phyloP scores from a whole-genome alignment of 805 yeast genomes.

The Saccharomycopsis sp. region DNA sequence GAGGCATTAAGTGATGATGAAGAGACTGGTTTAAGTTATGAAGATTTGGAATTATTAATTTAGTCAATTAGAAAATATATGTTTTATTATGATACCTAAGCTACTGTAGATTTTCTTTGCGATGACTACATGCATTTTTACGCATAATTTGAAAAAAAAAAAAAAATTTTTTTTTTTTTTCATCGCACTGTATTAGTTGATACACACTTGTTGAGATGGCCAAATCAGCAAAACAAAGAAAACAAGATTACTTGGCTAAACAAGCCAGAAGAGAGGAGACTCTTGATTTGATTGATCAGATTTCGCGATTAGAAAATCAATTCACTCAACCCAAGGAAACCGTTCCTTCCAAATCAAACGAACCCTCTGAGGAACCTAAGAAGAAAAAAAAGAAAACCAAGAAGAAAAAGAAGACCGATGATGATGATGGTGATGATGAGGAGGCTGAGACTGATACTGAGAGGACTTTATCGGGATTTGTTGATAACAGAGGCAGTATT shows the following conservation, averaged over 20 bases:
- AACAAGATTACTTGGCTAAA: constrained; percentile 16
- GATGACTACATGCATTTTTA: neutral
- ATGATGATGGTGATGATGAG: constrained; percentile 17
- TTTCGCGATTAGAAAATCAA: constrained; percentile 13
- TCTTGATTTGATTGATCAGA: constrained; percentile 34
- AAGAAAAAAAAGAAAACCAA: constrained; percentile 44
- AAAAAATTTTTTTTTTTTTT: neutral
- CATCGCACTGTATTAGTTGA: neutral
- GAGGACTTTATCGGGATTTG: constrained; percentile 38
- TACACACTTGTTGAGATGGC: constrained; percentile 5
- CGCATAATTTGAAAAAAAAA: neutral
- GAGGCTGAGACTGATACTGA: constrained; percentile 16
- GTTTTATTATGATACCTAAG: neutral
- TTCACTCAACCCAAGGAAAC: neutral
- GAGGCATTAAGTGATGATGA: neutral
- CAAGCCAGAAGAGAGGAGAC: constrained; percentile 23
- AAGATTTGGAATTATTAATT: constrained; percentile 14
- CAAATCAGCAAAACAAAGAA: constrained; percentile 16
- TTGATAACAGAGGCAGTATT: constrained; percentile 64
- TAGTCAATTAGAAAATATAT: constrained; percentile 1
- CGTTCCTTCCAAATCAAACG: constrained; percentile 24
- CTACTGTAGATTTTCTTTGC: neutral
- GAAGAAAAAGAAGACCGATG: constrained; percentile 24
- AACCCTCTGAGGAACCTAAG: constrained; percentile 59
- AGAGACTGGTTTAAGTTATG: constrained; percentile 11